phyloP scores from a whole-genome alignment of 768 basidiomycete genomes.

The Suillus cothurnatus region DNA sequence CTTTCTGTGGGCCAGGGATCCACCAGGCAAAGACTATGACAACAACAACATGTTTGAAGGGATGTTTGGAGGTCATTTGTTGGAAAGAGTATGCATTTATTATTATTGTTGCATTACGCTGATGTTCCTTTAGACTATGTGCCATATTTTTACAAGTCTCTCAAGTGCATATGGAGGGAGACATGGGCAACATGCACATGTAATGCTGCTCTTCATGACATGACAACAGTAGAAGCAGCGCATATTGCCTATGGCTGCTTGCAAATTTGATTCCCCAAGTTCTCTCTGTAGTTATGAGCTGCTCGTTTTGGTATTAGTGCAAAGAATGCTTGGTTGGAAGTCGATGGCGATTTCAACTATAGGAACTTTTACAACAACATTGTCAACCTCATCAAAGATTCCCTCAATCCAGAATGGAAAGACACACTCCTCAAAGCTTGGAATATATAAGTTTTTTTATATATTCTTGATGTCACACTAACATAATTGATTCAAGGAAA shows the following conservation, averaged over 20 bases:
- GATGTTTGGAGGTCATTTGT: too few species aligned
- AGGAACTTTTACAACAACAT: slow-evolving; percentile 7
- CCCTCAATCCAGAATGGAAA: slow-evolving; percentile 2
- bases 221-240: slow-evolving; percentile 12
- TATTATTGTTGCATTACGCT: too few species aligned
- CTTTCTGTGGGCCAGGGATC: slow-evolving; percentile 10
- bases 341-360: background rate
- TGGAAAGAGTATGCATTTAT: too few species aligned
- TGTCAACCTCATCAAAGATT: background rate
- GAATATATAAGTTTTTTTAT: slow-evolving; percentile 7
- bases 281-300: too few species aligned
- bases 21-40: background rate
- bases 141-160: too few species aligned
- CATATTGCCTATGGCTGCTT: slow-evolving; percentile 17
- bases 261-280: slow-evolving; percentile 5
- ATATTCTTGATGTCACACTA: background rate
- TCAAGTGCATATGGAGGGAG: background rate
- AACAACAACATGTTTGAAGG: background rate
- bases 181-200: background rate
- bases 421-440: background rate
- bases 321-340: slow-evolving; percentile 1
- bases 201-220: slow-evolving; percentile 13
- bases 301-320: background rate
- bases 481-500: background rate
- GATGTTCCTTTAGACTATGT: too few species aligned